A percentile compares a stretch with the other conserved stretches of the same genome.
phyloP scores from a whole-genome alignment of 2,329 filamentous ascomycete genomes.

The Trichoderma sp. region DNA sequence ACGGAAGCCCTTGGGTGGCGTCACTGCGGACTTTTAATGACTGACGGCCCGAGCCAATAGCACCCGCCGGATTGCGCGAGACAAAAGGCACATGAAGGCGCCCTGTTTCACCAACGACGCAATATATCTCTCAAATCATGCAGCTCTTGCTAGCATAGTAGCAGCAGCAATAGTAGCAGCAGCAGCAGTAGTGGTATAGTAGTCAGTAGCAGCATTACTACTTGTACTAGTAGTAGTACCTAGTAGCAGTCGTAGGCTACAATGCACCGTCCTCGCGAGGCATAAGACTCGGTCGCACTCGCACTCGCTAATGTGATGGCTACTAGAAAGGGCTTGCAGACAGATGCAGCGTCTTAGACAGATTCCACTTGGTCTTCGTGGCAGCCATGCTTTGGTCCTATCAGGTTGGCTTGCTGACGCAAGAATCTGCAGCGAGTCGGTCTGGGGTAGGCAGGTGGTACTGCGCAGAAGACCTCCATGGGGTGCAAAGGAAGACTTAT shows the following conservation, averaged over 20 bases:
- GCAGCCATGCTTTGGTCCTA: neutral
- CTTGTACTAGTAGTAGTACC: no score
- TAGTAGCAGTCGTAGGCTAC: no score
- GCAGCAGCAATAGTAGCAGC: neutral
- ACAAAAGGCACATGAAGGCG: conserved; percentile 6
- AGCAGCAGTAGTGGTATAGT: no score
- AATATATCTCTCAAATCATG: conserved; percentile 19
- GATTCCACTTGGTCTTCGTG: conserved; percentile 4
- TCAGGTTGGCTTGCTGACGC: neutral
- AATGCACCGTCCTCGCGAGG: neutral
- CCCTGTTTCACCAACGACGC: conserved; percentile 20
- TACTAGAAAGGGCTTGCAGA: neutral
- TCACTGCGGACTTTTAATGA: neutral
- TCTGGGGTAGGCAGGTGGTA: neutral
- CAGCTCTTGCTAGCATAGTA: neutral
- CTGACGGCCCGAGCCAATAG: conserved; percentile 2
- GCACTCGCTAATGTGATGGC: neutral
- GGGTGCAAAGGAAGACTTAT: neutral
- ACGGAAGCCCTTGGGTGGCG: neutral
- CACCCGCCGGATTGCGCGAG: neutral
- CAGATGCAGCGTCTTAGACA: conserved; percentile 5
- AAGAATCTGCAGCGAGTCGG: neutral
- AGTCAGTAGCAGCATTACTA: no score
- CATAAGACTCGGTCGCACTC: neutral
- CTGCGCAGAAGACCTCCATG: neutral